Base-by-base conservation (phyloP, 306 rosid genomes). In the Delonix regia region DNA sequence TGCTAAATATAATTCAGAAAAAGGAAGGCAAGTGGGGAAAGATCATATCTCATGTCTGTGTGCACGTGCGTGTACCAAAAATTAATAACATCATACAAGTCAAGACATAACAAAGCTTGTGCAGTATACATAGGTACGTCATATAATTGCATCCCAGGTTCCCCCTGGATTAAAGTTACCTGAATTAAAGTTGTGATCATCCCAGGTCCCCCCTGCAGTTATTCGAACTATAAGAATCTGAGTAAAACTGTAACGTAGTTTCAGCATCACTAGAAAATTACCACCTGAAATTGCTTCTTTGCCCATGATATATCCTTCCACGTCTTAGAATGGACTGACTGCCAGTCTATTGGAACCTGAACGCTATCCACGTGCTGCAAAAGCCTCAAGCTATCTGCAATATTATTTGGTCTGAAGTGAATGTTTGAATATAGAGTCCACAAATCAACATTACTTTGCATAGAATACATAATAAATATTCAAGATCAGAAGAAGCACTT, bases 311-410 rank as follows among this genome's bases (percentile, higher is more conserved):
- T 81, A 39, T 87, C 97, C 68, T 83, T 78, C 97, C 89, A 91
- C 5, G 88, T 87, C 70, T 82, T 89, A 14, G 84, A 86, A 61
- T 83, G 85, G 75, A 88, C 80, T 28, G 88, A 88, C 55, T 91
- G 82, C 97, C 94, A 91, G 28, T 83, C 86, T 63, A 62, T 72
- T 39, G 98, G 99, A 75, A 77, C 85, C 77, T 85, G 74, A 70
- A 95, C 74, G 47, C 85, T 86, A 36, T 89, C 91, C 49, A 79
- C 98, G 34, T 89, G 91, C 84, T 95, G 91, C 81, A 95, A 19
- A 80, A 95, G 73, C 83, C 98, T 93, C 82, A 95, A 85, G 90
- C 97, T 85, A 88, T 41, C 98, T 92, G 88, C 87, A 83, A 77
- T 47, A 39, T 38, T 52, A 53, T 52, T 61, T 1, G 47, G 55